Conservation (phyloP, 768 basidiomycete species). For the Xanthoconium purpureum region DNA sequence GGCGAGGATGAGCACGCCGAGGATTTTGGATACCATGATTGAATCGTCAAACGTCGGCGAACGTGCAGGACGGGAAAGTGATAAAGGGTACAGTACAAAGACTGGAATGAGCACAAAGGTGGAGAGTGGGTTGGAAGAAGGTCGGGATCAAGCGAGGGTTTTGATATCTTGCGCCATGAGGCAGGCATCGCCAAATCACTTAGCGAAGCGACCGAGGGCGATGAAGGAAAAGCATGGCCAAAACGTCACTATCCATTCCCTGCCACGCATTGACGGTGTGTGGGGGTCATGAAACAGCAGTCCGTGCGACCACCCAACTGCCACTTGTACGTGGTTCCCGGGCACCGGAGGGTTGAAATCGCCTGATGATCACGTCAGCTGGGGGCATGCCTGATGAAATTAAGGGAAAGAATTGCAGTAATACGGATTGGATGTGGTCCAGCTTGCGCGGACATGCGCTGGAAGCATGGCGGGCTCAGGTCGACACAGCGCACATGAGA, state of each 20-base stretch:
- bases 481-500: conserved; percentile 13
- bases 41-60: conserved; percentile 14
- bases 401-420: conserved; percentile 21
- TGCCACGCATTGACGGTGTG: conserved; percentile 28
- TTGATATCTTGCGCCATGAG: conserved; percentile 30
- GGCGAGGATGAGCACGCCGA: conserved; percentile 74
- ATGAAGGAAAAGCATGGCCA: conserved; percentile 19
- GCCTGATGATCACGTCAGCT: conserved; percentile 27
- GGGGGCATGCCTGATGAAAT: conserved; percentile 17
- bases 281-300: conserved; percentile 19
- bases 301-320: conserved; percentile 13
- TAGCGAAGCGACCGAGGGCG: conserved; percentile 30
- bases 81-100: not conserved
- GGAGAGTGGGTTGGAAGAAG: conserved; percentile 10
- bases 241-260: conserved; percentile 26
- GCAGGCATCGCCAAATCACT: conserved; percentile 28
- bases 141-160: conserved; percentile 17
- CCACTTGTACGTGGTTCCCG: conserved; percentile 26
- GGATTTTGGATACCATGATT: conserved; percentile 39
- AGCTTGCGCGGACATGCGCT: conserved; percentile 25
- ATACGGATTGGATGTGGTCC: conserved; percentile 15
- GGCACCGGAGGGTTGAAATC: conserved; percentile 21
- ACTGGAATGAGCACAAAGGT: not conserved
- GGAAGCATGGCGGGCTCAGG: conserved; percentile 25
- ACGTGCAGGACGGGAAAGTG: not conserved